Base-by-base conservation (phyloP, 805 yeast species). In the Cyberlindnera maclurae region DNA sequence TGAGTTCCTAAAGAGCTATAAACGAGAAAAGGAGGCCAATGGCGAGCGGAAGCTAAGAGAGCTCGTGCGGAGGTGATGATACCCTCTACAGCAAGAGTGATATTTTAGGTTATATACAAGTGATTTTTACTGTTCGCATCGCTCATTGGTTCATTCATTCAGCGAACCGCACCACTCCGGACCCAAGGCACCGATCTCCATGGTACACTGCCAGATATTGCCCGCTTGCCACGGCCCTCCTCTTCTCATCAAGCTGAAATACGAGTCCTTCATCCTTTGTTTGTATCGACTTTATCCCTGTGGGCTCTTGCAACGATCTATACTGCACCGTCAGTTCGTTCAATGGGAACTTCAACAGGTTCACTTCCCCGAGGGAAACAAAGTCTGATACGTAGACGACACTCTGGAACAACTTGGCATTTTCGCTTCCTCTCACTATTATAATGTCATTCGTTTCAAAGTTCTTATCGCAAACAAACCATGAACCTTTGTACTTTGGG, bases 191-290 rank as follows among this genome's bases (percentile, higher is more conserved):
- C 38, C 75, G 61, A 34, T 78, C 79, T 2, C 71, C 74, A 30
- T 71, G 61, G 57, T 89, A 93, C 5, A 90, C 55, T 1, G 84
- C 95, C 13, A 87, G 61, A 47, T 75, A 79, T 57, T 90, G 98
- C 0, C 97, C 98, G 0, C 89, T 85, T 0, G 96, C 89, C 54
- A 93, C 75, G 0, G 95, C 96, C 35, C 87, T 62, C 26, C 74
- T 73, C 24, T 64, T 58, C 1, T 65, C 60, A 0, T 45, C 42
- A 24, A 89, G 63, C 16, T 49, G 47, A 7, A 85, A 56, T 2
- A 43, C 40, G 2, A 69, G 16, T 1, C 34, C 39, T 2, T 40
- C 46, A 3, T 50, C 47, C 12, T 39, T 39, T 4, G 32, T 28
- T 4, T 34, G 36, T 1, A 62, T 41, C 1, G 42, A 39, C 15